Conservation (phyloP, 495 filamentous ascomycete species). For the Neurospora sp. region DNA sequence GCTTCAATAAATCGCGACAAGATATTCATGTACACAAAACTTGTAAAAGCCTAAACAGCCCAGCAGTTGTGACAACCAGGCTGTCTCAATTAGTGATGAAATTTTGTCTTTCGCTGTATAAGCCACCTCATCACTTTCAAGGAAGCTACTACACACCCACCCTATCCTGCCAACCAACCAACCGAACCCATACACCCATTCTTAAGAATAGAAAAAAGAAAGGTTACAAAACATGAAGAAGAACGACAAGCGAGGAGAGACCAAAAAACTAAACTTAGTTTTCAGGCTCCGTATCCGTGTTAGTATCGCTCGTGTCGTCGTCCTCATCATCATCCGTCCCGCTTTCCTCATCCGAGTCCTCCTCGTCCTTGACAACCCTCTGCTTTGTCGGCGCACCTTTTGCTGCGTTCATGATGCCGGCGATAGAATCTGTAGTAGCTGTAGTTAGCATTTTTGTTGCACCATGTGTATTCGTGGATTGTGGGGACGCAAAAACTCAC, state of each 20-base stretch:
- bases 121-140: not conserved
- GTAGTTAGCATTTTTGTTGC: conserved; percentile 21
- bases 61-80: not conserved
- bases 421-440: conserved; percentile 63
- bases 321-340: conserved; percentile 81
- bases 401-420: conserved; percentile 87
- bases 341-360: conserved; percentile 67
- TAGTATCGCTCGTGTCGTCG: conserved; percentile 65
- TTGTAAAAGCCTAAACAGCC: not conserved
- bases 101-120: not conserved
- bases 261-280: conserved; percentile 12
- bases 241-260: not conserved
- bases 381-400: conserved; percentile 51
- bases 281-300: conserved; percentile 69
- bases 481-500: conserved; percentile 41
- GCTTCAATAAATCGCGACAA: not conserved
- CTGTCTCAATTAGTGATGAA: not conserved
- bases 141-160: not conserved
- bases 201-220: not conserved
- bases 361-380: conserved; percentile 39
- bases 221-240: not conserved
- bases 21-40: not conserved
- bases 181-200: not conserved
- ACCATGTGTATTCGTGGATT: not conserved
- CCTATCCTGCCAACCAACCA: not conserved